phyloP scores from a whole-genome alignment of 805 yeast genomes.

The Dipodascopsis uninucleata region DNA sequence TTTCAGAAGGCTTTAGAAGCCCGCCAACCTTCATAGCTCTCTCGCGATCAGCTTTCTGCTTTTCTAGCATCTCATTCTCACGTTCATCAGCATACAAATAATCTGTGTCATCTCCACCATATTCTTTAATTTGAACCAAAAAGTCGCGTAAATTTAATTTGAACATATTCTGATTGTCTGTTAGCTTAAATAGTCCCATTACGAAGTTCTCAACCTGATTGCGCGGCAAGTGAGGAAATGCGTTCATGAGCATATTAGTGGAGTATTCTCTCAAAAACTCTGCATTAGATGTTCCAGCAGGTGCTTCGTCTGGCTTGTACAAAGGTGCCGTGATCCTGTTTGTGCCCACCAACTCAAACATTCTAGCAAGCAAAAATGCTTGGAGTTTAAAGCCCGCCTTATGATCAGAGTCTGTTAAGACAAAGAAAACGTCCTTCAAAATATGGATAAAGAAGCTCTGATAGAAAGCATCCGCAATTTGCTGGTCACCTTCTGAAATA shows the following conservation, averaged over 20 bases:
- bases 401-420: conserved; percentile 94
- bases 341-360: conserved; percentile 78
- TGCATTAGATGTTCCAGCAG: conserved; percentile 78
- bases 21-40: conserved; percentile 89
- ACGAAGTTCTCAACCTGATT: conserved; percentile 82
- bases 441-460: conserved; percentile 84
- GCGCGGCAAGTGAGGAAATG: conserved; percentile 86
- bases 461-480: conserved; percentile 81
- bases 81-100: conserved; percentile 92
- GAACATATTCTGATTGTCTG: conserved; percentile 71
- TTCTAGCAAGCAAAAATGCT: conserved; percentile 74
- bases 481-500: conserved; percentile 71
- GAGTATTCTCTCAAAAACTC: conserved; percentile 75
- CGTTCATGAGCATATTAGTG: conserved; percentile 74
- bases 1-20: conserved; percentile 85
- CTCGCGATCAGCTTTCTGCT: conserved; percentile 66
- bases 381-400: conserved; percentile 93
- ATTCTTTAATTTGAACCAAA: conserved; percentile 91
- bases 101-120: conserved; percentile 93
- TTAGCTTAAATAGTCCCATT: conserved; percentile 63
- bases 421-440: conserved; percentile 86
- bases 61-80: conserved; percentile 70
- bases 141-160: conserved; percentile 87
- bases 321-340: conserved; percentile 72
- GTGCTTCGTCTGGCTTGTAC: conserved; percentile 74